Percentiles rank a stretch among this genome's conserved stretches.
These are phyloP conservation scores for Capsella bursapastoris DNA, from an alignment of 345 rosid species.

Conservation along the genomic window DNA sequence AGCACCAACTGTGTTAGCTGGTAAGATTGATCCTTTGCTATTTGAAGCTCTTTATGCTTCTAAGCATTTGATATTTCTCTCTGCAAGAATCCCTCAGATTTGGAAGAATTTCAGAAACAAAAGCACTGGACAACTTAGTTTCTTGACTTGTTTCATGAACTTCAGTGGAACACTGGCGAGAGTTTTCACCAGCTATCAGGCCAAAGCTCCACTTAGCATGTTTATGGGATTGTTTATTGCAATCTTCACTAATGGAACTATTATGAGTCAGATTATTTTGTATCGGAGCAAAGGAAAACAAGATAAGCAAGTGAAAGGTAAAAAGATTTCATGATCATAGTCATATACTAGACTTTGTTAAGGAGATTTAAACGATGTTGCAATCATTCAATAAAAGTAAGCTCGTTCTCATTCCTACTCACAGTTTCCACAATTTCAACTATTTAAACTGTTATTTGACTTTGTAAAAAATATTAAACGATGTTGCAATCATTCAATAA, in stretches of 20 bases:
- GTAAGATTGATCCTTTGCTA: constrained; percentile 67
- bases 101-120: constrained; percentile 79
- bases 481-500: background rate
- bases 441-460: too few species aligned
- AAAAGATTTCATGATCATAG: constrained; percentile 24
- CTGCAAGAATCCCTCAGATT: constrained; percentile 86
- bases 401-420: constrained; percentile 17
- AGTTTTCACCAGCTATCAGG: constrained; percentile 85
- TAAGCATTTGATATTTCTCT: constrained; percentile 82
- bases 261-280: constrained; percentile 66
- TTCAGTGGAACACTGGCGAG: constrained; percentile 73
- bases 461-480: background rate
- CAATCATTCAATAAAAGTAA: background rate
- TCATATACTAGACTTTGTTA: background rate
- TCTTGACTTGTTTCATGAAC: constrained; percentile 81
- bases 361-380: background rate
- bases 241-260: constrained; percentile 57
- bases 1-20: constrained; percentile 77
- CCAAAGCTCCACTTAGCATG: constrained; percentile 74
- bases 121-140: constrained; percentile 91
- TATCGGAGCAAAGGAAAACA: constrained; percentile 54
- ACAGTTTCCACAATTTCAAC: background rate
- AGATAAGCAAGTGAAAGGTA: constrained; percentile 48
- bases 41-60: constrained; percentile 94
- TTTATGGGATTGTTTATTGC: constrained; percentile 60